Evolutionary conservation across 2,329 filamentous ascomycete genomes (phyloP).

Genomic region (Cercospora brassicicola): DNA sequence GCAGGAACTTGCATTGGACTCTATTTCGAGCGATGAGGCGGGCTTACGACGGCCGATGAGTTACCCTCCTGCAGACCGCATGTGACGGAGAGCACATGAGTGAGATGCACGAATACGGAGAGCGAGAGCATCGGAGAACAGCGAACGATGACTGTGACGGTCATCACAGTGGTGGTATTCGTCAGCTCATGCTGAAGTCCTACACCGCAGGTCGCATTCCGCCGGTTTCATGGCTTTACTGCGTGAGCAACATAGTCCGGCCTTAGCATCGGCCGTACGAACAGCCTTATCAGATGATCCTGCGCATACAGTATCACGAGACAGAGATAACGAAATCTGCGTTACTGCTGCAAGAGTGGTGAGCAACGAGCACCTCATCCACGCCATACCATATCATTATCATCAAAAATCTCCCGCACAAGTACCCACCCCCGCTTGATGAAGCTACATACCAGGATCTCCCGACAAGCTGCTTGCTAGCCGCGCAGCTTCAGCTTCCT

Average conservation of each 20-base stretch:
- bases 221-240: not conserved
- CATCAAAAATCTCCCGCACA: not conserved
- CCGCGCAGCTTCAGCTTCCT: not conserved
- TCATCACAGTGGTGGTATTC: not conserved
- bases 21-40: not conserved
- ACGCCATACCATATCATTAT: not conserved
- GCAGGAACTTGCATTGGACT: not conserved
- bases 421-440: not conserved
- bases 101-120: not conserved
- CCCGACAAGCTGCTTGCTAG: not conserved
- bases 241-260: not conserved
- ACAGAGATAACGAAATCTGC: not conserved
- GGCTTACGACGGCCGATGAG: not conserved
- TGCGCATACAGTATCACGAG: not conserved
- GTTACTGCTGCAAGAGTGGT: not conserved
- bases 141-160: not conserved
- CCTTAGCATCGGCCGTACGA: not conserved
- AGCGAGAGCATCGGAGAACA: not conserved
- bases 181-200: not conserved
- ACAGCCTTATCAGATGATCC: not conserved
- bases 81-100: slow-evolving; percentile 4
- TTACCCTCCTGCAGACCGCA: slow-evolving; percentile 3
- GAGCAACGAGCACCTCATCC: not conserved
- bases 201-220: not conserved
- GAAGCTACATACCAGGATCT: not conserved